Evolutionary conservation across 1,284 basidiomycete species (phyloP).

Genomic region (Tausonia pullulans): DNA sequence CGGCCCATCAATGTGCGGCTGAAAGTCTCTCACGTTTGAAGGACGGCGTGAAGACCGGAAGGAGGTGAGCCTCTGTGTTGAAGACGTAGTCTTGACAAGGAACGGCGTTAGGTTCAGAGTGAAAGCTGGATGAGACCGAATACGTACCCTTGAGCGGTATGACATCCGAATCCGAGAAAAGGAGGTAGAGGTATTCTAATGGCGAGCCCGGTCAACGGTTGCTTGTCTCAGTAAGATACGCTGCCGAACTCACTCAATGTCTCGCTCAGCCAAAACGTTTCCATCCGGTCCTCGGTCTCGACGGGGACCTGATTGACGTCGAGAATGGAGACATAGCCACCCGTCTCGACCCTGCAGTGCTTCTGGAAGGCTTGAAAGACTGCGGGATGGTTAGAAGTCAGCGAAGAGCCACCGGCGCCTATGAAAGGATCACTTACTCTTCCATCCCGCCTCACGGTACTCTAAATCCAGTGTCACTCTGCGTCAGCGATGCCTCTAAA

Average conservation of each 20-base stretch:
- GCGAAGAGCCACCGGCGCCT: neutral
- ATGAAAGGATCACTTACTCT: slow-evolving; percentile 31
- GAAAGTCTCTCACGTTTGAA: slow-evolving; percentile 15
- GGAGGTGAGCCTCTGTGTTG: slow-evolving; percentile 67
- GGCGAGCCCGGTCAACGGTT: too few species aligned
- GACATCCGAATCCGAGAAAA: slow-evolving; percentile 64
- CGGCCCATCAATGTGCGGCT: too few species aligned
- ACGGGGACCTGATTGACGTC: slow-evolving; percentile 66
- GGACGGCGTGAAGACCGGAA: slow-evolving; percentile 34
- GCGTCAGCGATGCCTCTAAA: too few species aligned
- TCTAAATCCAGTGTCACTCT: slow-evolving; percentile 17
- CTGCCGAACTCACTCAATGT: slow-evolving; percentile 50
- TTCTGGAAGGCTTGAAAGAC: slow-evolving; percentile 79
- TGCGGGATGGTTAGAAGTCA: neutral
- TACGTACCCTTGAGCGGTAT: slow-evolving; percentile 60
- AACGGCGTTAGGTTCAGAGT: neutral
- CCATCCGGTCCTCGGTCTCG: slow-evolving; percentile 75
- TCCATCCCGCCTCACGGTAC: slow-evolving; percentile 79
- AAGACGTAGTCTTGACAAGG: slow-evolving; percentile 63
- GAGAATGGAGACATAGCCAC: slow-evolving; percentile 73
- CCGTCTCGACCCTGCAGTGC: slow-evolving; percentile 56
- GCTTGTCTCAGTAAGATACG: too few species aligned
- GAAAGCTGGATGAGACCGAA: neutral
- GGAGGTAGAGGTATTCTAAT: slow-evolving; percentile 71
- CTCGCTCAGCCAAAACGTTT: slow-evolving; percentile 88